Base-by-base conservation (phyloP, 1,139 yeast genomes). In the Yamadazyma diddensiae region DNA sequence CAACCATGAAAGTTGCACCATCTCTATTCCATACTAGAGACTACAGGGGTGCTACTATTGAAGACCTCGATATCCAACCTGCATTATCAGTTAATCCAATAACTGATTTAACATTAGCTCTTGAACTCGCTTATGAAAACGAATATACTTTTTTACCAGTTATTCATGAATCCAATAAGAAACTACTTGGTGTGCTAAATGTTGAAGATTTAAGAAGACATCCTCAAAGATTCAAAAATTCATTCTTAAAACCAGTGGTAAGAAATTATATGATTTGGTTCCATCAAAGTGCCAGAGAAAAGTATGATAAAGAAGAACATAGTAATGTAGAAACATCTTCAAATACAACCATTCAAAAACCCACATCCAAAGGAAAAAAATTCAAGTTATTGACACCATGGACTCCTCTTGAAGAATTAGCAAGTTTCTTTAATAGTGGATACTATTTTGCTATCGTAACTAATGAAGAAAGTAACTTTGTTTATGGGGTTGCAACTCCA, bases 401-500 rank as follows among this genome's bases (percentile, higher is more conserved):
- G 45, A 73, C 80, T 3, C 77, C 83, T 3, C 60, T 78, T 43
- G 83, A 77, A 45, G 63, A 67, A 3, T 66, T 78, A 45, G 78
- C 78, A 20, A 48, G 43, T 24, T 77, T 77, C 46, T 77, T 78
- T 52, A 67, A 61, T 35, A 39, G 56, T 15, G 79, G 78, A 6
- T 65, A 68, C 41, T 75, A 68, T 45, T 77, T 77, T 52, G 82
- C 83, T 4, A 76, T 77, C 15, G 52, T 78, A 29, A 77, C 83
- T 22, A 79, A 77, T 42, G 70, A 58, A 19, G 65, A 66, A 29
- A 73, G 79, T 7, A 62, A 67, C 37, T 70, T 77, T 50, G 82
- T 78, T 9, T 66, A 77, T 38, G 84, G 82, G 4, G 83, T 78
- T 6, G 82, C 79, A 20, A 76, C 81, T 0, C 77, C 77, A n/a